Conservation (phyloP, 305 asterid species). For the Solanum chacoense region DNA sequence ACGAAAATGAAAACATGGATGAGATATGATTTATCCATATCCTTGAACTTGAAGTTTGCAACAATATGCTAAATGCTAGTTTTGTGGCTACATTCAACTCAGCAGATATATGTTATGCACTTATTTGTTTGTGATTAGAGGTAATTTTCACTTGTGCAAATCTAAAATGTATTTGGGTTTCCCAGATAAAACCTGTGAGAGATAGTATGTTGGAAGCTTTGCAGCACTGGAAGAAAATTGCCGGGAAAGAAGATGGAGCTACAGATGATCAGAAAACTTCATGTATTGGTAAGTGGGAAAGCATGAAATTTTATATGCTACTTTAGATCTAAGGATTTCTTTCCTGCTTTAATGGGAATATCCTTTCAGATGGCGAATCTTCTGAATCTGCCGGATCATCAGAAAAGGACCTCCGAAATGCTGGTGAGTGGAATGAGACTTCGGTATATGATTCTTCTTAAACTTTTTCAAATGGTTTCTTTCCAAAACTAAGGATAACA, state of each 20-base stretch:
- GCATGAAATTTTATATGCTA: slow-evolving; percentile 1
- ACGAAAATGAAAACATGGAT: not conserved
- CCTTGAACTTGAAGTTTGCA: not conserved
- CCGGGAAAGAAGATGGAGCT: slow-evolving; percentile 80
- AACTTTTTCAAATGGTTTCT: slow-evolving; percentile 44
- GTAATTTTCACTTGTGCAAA: not conserved
- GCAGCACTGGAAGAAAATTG: slow-evolving; percentile 88
- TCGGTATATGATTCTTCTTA: slow-evolving; percentile 44
- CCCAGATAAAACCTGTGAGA: slow-evolving; percentile 88
- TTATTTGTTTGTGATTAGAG: not conserved
- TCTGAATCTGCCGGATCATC: slow-evolving; percentile 52
- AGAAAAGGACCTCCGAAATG: slow-evolving; percentile 36
- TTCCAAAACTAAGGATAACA: slow-evolving; percentile 42
- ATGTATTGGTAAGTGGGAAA: slow-evolving; percentile 41
- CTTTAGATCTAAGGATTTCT: not conserved
- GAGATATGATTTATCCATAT: not conserved
- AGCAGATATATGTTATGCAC: not conserved
- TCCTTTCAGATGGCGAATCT: slow-evolving; percentile 53
- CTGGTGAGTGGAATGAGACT: slow-evolving; percentile 32
- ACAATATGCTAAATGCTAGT: not conserved
- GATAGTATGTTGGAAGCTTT: slow-evolving; percentile 91
- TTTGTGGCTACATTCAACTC: not conserved
- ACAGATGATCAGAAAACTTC: slow-evolving; percentile 56
- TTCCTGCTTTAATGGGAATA: slow-evolving; percentile 10
- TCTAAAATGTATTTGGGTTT: not conserved